phyloP scores from a whole-genome alignment of 768 basidiomycete genomes.

The Sarcodon aspratus region DNA sequence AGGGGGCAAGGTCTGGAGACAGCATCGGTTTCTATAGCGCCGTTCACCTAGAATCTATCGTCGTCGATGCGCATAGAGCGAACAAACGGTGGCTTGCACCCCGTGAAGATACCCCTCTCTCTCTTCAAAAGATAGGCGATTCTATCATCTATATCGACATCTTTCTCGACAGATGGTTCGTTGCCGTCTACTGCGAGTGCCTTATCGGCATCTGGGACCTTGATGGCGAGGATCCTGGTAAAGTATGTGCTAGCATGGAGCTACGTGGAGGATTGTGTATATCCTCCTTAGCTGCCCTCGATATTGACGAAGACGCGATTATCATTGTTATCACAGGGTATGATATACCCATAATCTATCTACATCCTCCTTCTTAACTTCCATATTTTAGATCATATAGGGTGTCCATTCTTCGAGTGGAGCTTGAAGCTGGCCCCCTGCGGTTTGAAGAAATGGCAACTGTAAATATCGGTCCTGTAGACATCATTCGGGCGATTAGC shows the following conservation, averaged over 20 bases:
- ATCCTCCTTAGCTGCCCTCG: slow-evolving; percentile 8
- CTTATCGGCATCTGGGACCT: slow-evolving; percentile 31
- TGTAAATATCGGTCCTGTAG: too few relatives aligned
- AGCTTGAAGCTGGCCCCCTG: too few relatives aligned
- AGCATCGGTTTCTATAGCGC: not conserved
- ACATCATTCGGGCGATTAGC: too few relatives aligned
- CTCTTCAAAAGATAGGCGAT: not conserved
- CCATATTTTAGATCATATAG: too few relatives aligned
- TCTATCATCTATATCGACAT: slow-evolving; percentile 26
- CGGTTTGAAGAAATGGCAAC: too few relatives aligned
- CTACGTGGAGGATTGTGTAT: slow-evolving; percentile 6
- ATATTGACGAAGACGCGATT: slow-evolving; percentile 4
- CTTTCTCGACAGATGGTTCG: slow-evolving; percentile 35
- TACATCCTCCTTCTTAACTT: too few relatives aligned
- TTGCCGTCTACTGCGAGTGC: slow-evolving; percentile 32
- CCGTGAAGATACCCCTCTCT: too few relatives aligned
- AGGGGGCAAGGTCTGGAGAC: not conserved
- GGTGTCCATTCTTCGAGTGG: too few relatives aligned
- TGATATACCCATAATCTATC: not conserved
- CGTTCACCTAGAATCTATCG: too few relatives aligned
- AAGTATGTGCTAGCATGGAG: slow-evolving; percentile 5
- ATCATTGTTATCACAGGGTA: slow-evolving; percentile 14
- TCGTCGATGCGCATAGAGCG: too few relatives aligned
- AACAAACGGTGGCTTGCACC: too few relatives aligned
- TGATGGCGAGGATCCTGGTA: not conserved